Base-by-base conservation (phyloP, 2,329 filamentous ascomycete species). In the Diaporthe australafricana region DNA sequence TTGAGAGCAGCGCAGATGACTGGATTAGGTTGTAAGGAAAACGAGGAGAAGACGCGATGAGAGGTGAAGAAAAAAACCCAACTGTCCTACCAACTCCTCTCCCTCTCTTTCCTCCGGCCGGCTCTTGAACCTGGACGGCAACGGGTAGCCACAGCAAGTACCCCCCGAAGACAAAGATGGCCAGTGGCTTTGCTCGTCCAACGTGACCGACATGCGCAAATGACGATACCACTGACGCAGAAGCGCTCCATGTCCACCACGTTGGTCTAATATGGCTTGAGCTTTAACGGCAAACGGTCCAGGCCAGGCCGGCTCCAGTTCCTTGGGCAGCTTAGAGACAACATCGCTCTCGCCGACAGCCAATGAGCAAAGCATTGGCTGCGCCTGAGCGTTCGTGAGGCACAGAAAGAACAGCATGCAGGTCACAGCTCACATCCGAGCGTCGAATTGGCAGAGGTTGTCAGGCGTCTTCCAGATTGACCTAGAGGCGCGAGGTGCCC, bases 81-180 rank as follows among this genome's bases (percentile, higher is more conserved):
- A 38, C 56, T 62, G 69, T 71, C 65, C 69, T 50, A 73, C 72
- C 63, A 71, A 52, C 35, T 57, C 40, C 27, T 71, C 68, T 45
- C 63, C 11, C 40, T 56, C 48, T 65, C 22, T 50, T 55, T 60
- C 57, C 66, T 40, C 45, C 47, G 63, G 38, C 38, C 52, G 50
- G 69, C 65, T 71, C 42, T 68, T 40, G n/a, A 45, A 45, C 50
- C 67, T 66, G 56, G 38, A 53, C 32, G 66, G 70, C 42, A 40
- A 42, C 63, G 57, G 69, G 27, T 65, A 66, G 72, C 65, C 55
- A 69, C 72, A 69, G 65, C 52, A 16, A 50, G 66, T 42, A n/a
- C 38, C 55, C 48, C 45, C 47, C 25, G 52, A 22, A 62, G 55
- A 71, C 68, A 53, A 32, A 32, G 35, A 27, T 60, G 62, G 16